Conservation (phyloP, 352 stramenopile species). For the Phytophthora pluvialis region DNA sequence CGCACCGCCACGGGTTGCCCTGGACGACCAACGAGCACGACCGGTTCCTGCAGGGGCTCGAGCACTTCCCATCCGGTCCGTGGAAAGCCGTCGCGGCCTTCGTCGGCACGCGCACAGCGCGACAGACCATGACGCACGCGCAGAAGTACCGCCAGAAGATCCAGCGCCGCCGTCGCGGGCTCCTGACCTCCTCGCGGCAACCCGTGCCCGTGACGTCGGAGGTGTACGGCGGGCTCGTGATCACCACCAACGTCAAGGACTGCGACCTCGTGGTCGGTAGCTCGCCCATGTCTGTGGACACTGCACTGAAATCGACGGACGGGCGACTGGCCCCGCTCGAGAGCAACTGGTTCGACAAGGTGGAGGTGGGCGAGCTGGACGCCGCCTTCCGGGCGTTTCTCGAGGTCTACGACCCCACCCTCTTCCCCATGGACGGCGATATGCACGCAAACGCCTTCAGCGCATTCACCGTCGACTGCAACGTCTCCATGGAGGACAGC, state of each 20-base stretch:
- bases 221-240: constrained; percentile 15
- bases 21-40: constrained; percentile 59
- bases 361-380: constrained; percentile 28
- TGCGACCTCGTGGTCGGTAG: constrained; percentile 4
- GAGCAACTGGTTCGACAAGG: constrained; percentile 36
- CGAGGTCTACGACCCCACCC: constrained; percentile 32
- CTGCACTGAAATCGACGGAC: neutral
- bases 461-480: neutral
- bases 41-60: constrained; percentile 55
- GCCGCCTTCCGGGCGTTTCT: constrained; percentile 30
- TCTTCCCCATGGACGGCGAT: constrained; percentile 26
- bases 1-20: constrained; percentile 33
- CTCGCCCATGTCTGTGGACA: constrained; percentile 26
- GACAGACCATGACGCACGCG: constrained; percentile 95
- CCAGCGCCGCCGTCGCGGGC: constrained; percentile 44
- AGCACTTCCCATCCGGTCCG: constrained; percentile 52
- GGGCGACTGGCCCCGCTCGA: constrained; percentile 11
- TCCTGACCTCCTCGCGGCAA: constrained; percentile 32
- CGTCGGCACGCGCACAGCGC: constrained; percentile 62
- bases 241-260: constrained; percentile 11
- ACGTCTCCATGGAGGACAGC: constrained; percentile 13
- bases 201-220: constrained; percentile 17
- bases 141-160: constrained; percentile 93
- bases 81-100: constrained; percentile 58
- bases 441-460: neutral